A percentile compares a stretch with the other conserved stretches of the same genome.
Evolutionary conservation across 495 filamentous ascomycete genomes (phyloP).

Genomic region (Xylaria palmicola): DNA sequence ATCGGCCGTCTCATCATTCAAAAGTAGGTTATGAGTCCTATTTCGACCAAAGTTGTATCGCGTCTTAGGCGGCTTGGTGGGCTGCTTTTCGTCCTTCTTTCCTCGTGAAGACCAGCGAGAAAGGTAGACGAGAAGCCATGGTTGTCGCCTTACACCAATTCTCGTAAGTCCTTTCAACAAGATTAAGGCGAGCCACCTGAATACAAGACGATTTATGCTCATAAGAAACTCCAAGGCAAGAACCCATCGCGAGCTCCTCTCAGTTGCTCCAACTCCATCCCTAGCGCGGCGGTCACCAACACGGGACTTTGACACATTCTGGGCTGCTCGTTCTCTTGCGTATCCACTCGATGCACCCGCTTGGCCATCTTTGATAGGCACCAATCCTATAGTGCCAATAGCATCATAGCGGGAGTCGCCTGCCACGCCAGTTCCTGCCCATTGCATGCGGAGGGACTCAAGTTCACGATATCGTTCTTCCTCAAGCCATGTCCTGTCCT

Average conservation of each 20-base stretch:
- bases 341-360: conserved; percentile 59
- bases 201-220: conserved; percentile 65
- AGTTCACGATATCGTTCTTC: conserved; percentile 70
- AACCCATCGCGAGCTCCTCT: conserved; percentile 69
- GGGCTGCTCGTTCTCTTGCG: conserved; percentile 60
- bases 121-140: conserved; percentile 60
- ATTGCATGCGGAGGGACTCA: conserved; percentile 54
- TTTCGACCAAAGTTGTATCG: conserved; percentile 3
- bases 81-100: conserved; percentile 24
- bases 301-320: conserved; percentile 49
- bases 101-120: conserved; percentile 41
- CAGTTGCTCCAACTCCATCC: conserved; percentile 74
- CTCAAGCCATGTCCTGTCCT: conserved; percentile 88
- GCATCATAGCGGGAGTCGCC: conserved; percentile 47
- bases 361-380: conserved; percentile 47
- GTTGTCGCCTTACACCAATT: conserved; percentile 61
- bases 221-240: conserved; percentile 72
- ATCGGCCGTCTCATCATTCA: conserved; percentile 30
- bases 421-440: conserved; percentile 41
- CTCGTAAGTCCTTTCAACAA: conserved; percentile 54
- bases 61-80: conserved; percentile 24
- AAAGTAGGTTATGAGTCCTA: conserved; percentile 14
- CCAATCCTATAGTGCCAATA: conserved; percentile 51
- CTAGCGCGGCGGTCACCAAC: conserved; percentile 43
- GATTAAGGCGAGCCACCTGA: conserved; percentile 57